Conservation (phyloP, 352 stramenopile species). For the Globisporangium cederbergense region DNA sequence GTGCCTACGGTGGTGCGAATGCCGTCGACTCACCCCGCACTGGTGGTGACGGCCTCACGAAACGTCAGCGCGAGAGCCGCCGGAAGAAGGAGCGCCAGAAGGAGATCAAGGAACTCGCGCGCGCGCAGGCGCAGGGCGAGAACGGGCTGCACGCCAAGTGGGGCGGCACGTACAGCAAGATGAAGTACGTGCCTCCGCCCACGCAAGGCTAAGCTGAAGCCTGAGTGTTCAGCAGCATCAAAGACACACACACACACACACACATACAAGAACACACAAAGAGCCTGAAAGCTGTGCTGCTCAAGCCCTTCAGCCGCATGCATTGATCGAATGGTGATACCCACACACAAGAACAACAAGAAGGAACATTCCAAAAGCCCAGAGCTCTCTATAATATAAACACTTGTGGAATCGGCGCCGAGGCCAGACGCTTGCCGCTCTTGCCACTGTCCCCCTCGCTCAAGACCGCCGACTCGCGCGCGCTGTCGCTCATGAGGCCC, state of each 20-base stretch:
- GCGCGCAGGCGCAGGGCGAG: conserved; percentile 55
- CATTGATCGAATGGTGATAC: background rate
- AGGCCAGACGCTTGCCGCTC: conserved; percentile 41
- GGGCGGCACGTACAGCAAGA: conserved; percentile 41
- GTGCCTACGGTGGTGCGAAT: background rate
- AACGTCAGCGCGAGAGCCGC: conserved; percentile 74
- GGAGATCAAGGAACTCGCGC: conserved; percentile 70
- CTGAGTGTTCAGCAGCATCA: background rate
- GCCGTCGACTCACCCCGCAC: conserved; percentile 21
- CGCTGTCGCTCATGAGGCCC: conserved; percentile 20
- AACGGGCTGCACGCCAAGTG: conserved; percentile 67
- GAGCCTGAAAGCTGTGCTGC: background rate
- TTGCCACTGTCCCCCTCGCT: conserved; percentile 12
- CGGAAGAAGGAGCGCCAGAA: conserved; percentile 77
- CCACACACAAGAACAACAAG: background rate
- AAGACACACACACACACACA: background rate
- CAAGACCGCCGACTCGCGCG: conserved; percentile 3
- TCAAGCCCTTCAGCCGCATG: background rate
- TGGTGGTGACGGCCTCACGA: conserved; percentile 55
- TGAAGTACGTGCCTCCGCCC: conserved; percentile 67
- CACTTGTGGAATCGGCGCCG: conserved; percentile 51
- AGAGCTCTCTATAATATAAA: conserved; percentile 56
- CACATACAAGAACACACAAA: background rate
- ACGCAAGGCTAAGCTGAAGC: background rate
- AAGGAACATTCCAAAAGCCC: conserved; percentile 8